Evolutionary conservation across 306 rosid species (phyloP), one percentile per base, ranked within the genome.

Genomic region (Quercus engelmannii): DNA sequence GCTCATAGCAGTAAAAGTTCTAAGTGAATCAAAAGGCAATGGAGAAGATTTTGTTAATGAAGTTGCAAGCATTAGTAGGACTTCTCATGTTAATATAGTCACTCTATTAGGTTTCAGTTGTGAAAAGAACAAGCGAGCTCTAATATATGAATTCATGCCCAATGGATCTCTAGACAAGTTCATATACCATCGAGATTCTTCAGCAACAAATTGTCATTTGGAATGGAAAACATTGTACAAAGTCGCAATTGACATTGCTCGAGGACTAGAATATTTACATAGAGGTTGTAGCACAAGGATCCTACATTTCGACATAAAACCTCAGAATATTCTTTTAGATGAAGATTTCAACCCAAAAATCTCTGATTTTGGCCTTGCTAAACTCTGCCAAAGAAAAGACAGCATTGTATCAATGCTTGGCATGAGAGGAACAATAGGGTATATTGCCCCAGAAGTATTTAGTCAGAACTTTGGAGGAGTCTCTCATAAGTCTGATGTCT

Each of bases 271-370:
- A 26, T 74, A 57, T 13, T 23, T 74, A 5, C 78, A 74, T 14
- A 9, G 21, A 9, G 78, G 78, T 31, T 74, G 78, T 35, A 12
- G 9, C 26, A 55, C 67, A 74, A 31, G 78, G n/a, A 74, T 74
- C 5, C n/a, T 74, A 11, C 78, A 74, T 57, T 74, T 57, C 1
- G 78, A 74, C 67, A 74, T 74, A 30, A 33, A 74, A 31, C 78
- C 78, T 30, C 71, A 65, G 0, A 65, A 65, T 19, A 33, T 33
- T 15, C 49, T 65, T 30, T 65, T 65, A 43, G 71, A 65, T 33
- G 71, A 65, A 19, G 51, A 65, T 31, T 15, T 65, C 15, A 6
- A 5, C 49, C 71, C 71, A 9, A 65, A 65, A 33, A 65, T 65
- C 15, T 65, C 51, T 17, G 49, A 65, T 65, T 65, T 65, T 65